phyloP scores from a whole-genome alignment of 1,284 basidiomycete genomes.

The Neolentinus lepideus region DNA sequence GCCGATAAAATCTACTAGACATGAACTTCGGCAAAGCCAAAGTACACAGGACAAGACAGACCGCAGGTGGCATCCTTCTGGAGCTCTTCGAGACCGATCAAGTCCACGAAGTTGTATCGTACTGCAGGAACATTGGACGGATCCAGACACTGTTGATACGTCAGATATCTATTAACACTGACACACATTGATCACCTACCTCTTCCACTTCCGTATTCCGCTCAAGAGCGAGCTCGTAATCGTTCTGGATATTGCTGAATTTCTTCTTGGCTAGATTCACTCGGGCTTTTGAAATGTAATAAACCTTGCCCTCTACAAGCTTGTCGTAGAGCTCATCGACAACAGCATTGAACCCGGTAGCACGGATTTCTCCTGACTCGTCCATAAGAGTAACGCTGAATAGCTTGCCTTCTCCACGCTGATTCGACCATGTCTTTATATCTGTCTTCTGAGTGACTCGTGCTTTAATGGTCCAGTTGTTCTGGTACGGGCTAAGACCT shows the following conservation, averaged over 20 bases:
- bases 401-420: conserved; percentile 90
- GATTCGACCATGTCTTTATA: conserved; percentile 86
- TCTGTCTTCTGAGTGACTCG: conserved; percentile 90
- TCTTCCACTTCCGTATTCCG: conserved; percentile 79
- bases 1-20: conserved; percentile 70
- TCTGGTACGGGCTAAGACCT: conserved; percentile 93
- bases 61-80: conserved; percentile 77
- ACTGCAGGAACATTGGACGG: conserved; percentile 68
- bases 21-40: conserved; percentile 7
- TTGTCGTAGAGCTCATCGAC: conserved; percentile 83
- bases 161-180: conserved; percentile 6
- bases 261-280: conserved; percentile 98
- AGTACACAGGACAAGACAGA: conserved; percentile 22
- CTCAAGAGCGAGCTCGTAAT: conserved; percentile 93
- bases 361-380: conserved; percentile 90
- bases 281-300: conserved; percentile 85
- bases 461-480: conserved; percentile 98
- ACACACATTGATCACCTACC: conserved; percentile 29
- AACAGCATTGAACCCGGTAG: conserved; percentile 86
- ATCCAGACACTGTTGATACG: conserved; percentile 63
- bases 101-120: conserved; percentile 77
- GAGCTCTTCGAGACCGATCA: conserved; percentile 56
- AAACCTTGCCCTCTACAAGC: conserved; percentile 90
- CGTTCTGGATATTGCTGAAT: conserved; percentile 86
- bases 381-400: conserved; percentile 95